Evolutionary conservation across 2,329 filamentous ascomycete genomes (phyloP).

Genomic region (Colletotrichum melonis): DNA sequence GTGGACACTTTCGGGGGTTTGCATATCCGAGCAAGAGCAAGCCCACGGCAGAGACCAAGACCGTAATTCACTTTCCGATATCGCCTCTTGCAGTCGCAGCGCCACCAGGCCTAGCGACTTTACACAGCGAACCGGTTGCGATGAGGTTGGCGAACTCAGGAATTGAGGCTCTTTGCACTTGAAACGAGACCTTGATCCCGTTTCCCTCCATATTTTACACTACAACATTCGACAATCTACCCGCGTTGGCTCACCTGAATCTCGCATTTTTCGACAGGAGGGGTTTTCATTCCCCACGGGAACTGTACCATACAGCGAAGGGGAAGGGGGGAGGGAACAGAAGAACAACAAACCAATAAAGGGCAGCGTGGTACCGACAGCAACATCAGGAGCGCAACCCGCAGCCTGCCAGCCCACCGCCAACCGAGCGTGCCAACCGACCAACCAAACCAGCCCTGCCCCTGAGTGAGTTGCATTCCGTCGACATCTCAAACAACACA

Average conservation of each 20-base stretch:
- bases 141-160: neutral
- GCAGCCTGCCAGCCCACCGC: neutral
- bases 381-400: neutral
- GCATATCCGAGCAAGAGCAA: neutral
- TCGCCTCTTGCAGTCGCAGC: neutral
- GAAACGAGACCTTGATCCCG: neutral
- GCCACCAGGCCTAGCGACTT: neutral
- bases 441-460: neutral
- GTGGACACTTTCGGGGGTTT: neutral
- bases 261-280: constrained; percentile 26
- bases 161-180: constrained; percentile 17
- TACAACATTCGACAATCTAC: constrained; percentile 33
- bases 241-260: constrained; percentile 34
- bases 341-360: neutral
- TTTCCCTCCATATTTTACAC: constrained; percentile 3
- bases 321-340: neutral
- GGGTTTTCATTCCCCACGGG: constrained; percentile 29
- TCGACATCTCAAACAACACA: neutral
- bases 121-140: neutral
- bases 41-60: constrained; percentile 1
- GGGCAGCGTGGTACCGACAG: neutral
- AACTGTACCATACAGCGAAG: neutral
- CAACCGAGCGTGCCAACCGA: neutral
- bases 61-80: constrained; percentile 23
- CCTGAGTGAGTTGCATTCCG: constrained; percentile 14